A percentile compares a stretch with the other conserved stretches of the same genome.
These are phyloP conservation scores for Entrophospora sp. DNA, from an alignment of 192 early-diverging fungal genomes.

Conservation along the genomic window DNA sequence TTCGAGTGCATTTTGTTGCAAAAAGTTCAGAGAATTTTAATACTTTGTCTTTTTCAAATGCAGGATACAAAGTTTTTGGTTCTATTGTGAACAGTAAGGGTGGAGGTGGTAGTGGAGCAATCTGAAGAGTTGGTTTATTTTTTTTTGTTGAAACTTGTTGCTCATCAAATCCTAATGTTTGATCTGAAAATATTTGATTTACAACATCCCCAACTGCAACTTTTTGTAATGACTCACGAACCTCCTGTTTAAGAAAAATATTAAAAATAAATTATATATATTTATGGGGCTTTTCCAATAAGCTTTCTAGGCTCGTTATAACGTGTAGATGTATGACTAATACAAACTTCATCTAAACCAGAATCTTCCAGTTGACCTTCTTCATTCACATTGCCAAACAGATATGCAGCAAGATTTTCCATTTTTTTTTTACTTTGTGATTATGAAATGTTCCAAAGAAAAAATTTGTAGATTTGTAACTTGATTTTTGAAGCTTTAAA, in stretches of 20 bases:
- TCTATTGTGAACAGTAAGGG: conserved; percentile 22
- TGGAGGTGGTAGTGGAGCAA: conserved; percentile 1
- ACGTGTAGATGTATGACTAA: too few species aligned
- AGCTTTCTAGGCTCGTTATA: too few species aligned
- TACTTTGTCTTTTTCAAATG: conserved; percentile 49
- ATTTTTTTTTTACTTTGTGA: too few species aligned
- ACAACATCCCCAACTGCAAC: conserved; percentile 39
- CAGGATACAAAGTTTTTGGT: conserved; percentile 48
- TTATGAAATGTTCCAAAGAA: too few species aligned
- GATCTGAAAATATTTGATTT: conserved; percentile 37
- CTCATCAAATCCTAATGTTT: conserved; percentile 43
- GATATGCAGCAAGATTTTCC: too few species aligned
- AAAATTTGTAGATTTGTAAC: too few species aligned
- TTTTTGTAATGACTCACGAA: conserved; percentile 42
- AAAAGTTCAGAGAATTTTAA: conserved; percentile 59
- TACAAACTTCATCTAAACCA: conserved; percentile 40
- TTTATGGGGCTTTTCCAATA: too few species aligned
- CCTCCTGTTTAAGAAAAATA: conserved; percentile 34
- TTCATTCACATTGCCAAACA: neutral
- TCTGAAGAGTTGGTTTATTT: conserved; percentile 26
- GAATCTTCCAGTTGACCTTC: neutral
- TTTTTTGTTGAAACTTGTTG: conserved; percentile 34
- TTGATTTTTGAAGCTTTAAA: too few species aligned
- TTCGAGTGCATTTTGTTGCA: conserved; percentile 34
- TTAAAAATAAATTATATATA: neutral